These are phyloP conservation scores for Rutstroemia sp. DNA, from an alignment of 2,329 filamentous ascomycete species.

Conservation along the genomic window DNA sequence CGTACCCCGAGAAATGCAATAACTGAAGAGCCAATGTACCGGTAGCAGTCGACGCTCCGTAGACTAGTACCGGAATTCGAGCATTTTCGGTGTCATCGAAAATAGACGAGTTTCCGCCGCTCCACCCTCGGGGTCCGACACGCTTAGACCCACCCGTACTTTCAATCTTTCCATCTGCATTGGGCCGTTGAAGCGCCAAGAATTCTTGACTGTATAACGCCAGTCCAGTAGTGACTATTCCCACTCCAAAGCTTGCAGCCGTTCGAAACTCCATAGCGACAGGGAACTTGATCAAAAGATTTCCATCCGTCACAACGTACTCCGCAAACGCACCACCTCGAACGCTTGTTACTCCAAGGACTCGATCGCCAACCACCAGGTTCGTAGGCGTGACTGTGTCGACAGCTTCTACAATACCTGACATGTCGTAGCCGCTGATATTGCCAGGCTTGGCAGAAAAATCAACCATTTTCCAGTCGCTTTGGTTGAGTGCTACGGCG, in stretches of 20 bases:
- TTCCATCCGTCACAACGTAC: slow-evolving; percentile 1
- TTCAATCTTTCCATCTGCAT: not conserved
- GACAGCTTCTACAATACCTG: slow-evolving; percentile 5
- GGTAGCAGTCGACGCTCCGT: slow-evolving; percentile 6
- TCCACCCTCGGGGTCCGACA: slow-evolving; percentile 6
- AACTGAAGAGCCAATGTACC: slow-evolving; percentile 8
- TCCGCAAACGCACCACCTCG: slow-evolving; percentile 9
- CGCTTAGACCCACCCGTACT: not conserved
- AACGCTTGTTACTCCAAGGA: slow-evolving; percentile 2
- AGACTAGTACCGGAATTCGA: slow-evolving; percentile 6
- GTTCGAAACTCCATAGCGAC: not conserved
- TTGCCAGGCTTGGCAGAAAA: slow-evolving; percentile 4
- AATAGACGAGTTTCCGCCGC: not conserved
- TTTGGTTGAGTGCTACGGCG: slow-evolving; percentile 7
- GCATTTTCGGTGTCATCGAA: not conserved
- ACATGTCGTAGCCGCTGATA: slow-evolving; percentile 6
- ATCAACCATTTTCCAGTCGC: slow-evolving; percentile 8
- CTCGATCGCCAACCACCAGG: slow-evolving; percentile 4
- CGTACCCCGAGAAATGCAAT: not conserved
- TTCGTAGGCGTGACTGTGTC: not conserved
- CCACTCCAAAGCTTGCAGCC: not conserved
- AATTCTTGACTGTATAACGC: slow-evolving; percentile 1
- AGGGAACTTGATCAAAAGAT: slow-evolving; percentile 6
- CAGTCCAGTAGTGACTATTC: not conserved
- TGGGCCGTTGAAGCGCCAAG: not conserved